Evolutionary conservation across 1,139 yeast species (phyloP).

Genomic region (Scheffersomyces lignicola): DNA sequence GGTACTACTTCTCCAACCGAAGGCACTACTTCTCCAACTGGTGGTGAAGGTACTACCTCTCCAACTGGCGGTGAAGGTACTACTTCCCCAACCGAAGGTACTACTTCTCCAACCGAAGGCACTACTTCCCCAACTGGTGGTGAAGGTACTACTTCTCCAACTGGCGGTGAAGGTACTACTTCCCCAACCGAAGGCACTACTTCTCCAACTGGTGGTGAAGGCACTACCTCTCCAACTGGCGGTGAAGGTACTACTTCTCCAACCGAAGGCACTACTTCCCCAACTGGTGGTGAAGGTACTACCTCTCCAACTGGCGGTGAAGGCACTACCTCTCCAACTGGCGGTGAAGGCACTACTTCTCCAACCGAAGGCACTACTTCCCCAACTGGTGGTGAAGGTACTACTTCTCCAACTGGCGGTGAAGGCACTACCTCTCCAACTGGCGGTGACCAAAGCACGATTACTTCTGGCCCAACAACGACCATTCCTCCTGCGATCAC

Average conservation of each 20-base stretch:
- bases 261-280: not conserved
- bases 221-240: not conserved
- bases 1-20: not conserved
- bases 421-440: not conserved
- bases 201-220: not conserved
- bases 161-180: not conserved
- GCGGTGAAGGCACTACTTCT: not conserved
- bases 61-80: not conserved
- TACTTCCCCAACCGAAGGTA: not conserved
- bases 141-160: not conserved
- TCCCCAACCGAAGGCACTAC: not conserved
- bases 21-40: not conserved
- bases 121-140: conserved; percentile 1
- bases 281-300: not conserved
- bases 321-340: not conserved
- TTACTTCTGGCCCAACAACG: not conserved
- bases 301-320: conserved; percentile 1
- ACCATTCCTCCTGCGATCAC: no score
- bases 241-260: not conserved
- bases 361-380: not conserved
- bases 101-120: conserved; percentile 1
- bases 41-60: not conserved
- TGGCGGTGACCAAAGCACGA: not conserved
- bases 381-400: not conserved
- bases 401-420: conserved; percentile 1